These are phyloP conservation scores for Erucastrum elatum DNA, from an alignment of 345 rosid genomes.

Conservation along the genomic window DNA sequence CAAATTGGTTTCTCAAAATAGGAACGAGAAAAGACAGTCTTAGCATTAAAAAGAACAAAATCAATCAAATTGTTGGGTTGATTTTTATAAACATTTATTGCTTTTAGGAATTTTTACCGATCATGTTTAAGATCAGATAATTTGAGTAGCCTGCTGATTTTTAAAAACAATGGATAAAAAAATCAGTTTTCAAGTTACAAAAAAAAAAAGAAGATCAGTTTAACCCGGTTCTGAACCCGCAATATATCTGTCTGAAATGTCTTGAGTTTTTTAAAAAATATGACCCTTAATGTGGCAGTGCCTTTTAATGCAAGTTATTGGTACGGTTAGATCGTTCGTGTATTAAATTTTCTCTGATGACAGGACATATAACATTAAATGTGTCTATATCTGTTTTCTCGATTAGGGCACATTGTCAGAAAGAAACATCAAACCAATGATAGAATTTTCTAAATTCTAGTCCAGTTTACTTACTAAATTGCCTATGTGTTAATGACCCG, in stretches of 20 bases:
- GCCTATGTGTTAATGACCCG: neutral
- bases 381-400: neutral
- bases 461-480: neutral
- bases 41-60: no score
- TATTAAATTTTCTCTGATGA: neutral
- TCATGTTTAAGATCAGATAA: neutral
- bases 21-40: neutral
- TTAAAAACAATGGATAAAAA: no score
- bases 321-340: neutral
- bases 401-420: neutral
- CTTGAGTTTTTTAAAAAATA: neutral
- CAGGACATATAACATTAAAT: neutral
- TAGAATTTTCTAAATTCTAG: neutral
- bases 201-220: neutral
- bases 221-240: neutral
- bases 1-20: neutral
- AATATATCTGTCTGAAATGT: neutral
- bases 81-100: no score
- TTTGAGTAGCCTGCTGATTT: neutral
- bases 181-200: no score
- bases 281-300: neutral
- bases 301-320: conserved; percentile 6
- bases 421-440: neutral
- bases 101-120: neutral
- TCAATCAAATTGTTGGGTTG: no score